Evolutionary conservation across 108 stramenopile genomes (phyloP), one percentile per base, ranked within the genome.

Genomic region (Nitzschia sp.): DNA sequence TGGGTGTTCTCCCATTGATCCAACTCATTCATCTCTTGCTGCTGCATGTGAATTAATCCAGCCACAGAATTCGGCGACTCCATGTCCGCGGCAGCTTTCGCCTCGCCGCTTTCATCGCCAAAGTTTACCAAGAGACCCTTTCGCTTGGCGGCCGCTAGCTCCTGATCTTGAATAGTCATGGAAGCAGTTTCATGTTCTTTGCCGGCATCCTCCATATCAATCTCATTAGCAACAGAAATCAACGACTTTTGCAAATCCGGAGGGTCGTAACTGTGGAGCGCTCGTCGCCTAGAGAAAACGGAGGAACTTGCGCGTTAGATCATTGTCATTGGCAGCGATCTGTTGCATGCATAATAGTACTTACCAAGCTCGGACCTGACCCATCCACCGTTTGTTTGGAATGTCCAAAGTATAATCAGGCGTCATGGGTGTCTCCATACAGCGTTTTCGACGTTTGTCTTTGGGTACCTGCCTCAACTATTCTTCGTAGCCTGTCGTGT

Each of bases 251-350:
- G 63, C 23, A 94, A 55, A 64, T 91, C 90, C 28, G 70, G 66
- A 8, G 93, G 93, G 70, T 94, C 93, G 64, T 84, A 94, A 24
- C 79, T 72, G 65, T 94, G 93, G 25, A 94, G 71, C n/a, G 86
- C 80, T 33, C 82, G 47, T 9, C 91, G 72, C 90, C 79, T 80
- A 46, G 5, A 54, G 54, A 46, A 33, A 57, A 36, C 29, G 48
- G 38, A 54, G 17, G 65, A 11, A 45, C 59, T 42, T 67, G 36
- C n/a, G 13, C 38, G 38, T 42, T 42, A 42, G 38, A 42, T 42
- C 38, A 9, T 42, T 42, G 38, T 13, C 13, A 9, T 42, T 42
- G 38, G 38, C 9, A 42, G 6, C 38, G 38, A 42, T 6, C 13
- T 13, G 38, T 6, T 13, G 38, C 6, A 13, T 42, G 38, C 38